Conservation (phyloP, 805 yeast species). For the Ogataea philodendri region DNA sequence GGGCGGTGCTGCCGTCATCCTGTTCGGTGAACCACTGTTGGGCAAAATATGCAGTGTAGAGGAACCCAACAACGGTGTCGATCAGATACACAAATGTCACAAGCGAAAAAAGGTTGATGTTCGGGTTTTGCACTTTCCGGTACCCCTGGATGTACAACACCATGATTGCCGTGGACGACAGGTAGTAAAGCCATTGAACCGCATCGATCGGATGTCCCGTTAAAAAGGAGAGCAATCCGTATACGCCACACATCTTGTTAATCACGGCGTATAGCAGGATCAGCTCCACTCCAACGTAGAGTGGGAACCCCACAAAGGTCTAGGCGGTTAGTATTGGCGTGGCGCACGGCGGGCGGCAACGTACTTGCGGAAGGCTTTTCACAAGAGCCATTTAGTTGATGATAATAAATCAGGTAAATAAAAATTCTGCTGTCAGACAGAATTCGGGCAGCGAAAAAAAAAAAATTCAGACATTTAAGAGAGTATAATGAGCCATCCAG, state of each 20-base stretch:
- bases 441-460: conserved; percentile 9
- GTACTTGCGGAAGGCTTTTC: conserved; percentile 24
- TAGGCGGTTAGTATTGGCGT: conserved; percentile 7
- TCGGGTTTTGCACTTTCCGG: conserved; percentile 48
- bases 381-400: conserved; percentile 15
- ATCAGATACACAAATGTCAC: conserved; percentile 59
- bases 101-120: conserved; percentile 58
- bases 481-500: conserved; percentile 7
- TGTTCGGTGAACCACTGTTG: conserved; percentile 63
- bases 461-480: not conserved
- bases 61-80: conserved; percentile 65
- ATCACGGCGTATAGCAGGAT: conserved; percentile 71
- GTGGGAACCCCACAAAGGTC: conserved; percentile 47
- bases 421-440: conserved; percentile 4
- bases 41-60: conserved; percentile 73
- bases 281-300: conserved; percentile 84
- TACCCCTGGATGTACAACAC: conserved; percentile 66
- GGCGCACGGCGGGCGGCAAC: conserved; percentile 5
- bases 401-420: conserved; percentile 1
- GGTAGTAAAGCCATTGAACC: conserved; percentile 78
- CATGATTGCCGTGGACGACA: conserved; percentile 59
- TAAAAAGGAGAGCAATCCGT: conserved; percentile 79
- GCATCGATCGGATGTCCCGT: conserved; percentile 86
- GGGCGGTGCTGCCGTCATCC: conserved; percentile 2
- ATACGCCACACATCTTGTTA: conserved; percentile 86